Percentiles rank a stretch among this genome's conserved stretches.
Evolutionary conservation across 345 rosid species (phyloP).

Genomic region (Iberis pinnata): DNA sequence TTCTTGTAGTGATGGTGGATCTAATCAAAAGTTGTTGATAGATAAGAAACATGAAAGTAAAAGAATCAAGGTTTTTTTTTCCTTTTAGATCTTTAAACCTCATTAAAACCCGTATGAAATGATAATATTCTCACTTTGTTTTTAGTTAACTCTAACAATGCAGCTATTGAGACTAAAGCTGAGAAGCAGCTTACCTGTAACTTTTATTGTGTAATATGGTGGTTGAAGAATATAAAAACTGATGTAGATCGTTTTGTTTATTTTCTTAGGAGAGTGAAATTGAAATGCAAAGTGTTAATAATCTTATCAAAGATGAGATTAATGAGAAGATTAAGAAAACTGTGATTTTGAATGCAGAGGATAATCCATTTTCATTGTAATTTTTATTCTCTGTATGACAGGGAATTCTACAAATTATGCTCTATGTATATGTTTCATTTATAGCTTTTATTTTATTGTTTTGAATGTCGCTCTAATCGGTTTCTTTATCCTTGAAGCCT

Average conservation of each 20-base stretch:
- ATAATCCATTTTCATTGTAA: no score
- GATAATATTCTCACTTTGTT: conserved; percentile 27
- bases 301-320: conserved; percentile 82
- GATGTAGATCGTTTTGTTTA: no score
- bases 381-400: no score
- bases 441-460: no score
- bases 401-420: no score
- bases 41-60: conserved; percentile 50
- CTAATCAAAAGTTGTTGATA: conserved; percentile 55
- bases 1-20: conserved; percentile 65
- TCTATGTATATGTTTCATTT: no score
- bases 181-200: conserved; percentile 28
- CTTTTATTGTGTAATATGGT: no score
- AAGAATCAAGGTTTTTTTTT: conserved; percentile 19
- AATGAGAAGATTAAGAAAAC: conserved; percentile 34
- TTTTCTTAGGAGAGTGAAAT: conserved; percentile 45
- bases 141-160: conserved; percentile 13
- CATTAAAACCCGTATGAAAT: neutral
- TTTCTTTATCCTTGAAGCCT: no score
- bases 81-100: neutral
- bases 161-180: conserved; percentile 33
- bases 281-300: conserved; percentile 80
- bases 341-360: conserved; percentile 36
- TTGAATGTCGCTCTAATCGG: no score
- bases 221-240: no score